These are phyloP conservation scores for Protea cynaroides DNA, from an alignment of 164 flowering plant species.

Conservation along the genomic window DNA sequence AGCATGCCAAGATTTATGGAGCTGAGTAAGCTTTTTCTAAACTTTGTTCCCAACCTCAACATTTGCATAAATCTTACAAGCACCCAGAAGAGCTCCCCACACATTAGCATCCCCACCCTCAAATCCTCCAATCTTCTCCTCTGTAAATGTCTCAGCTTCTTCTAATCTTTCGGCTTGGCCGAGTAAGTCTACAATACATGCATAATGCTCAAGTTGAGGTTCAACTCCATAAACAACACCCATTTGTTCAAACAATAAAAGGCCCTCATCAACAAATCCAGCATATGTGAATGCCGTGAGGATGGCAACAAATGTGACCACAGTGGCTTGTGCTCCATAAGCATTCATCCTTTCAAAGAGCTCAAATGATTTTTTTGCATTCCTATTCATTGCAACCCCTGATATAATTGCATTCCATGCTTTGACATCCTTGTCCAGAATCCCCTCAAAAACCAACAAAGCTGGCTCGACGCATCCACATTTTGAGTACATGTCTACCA, in stretches of 20 bases:
- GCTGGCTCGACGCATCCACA: slow-evolving; percentile 53
- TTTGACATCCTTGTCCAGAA: slow-evolving; percentile 38
- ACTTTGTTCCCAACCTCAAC: slow-evolving; percentile 44
- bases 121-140: no score
- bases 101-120: slow-evolving; percentile 48
- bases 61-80: slow-evolving; percentile 48
- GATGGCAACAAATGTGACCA: no score
- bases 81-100: slow-evolving; percentile 62
- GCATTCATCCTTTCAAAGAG: slow-evolving; percentile 41
- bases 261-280: no score
- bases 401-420: no score
- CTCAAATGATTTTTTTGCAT: slow-evolving; percentile 38
- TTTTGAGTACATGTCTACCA: slow-evolving; percentile 63
- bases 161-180: no score
- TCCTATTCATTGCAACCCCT: slow-evolving; percentile 50
- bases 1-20: no score
- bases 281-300: no score
- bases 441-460: slow-evolving; percentile 44
- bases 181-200: no score
- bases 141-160: no score
- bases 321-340: slow-evolving; percentile 41
- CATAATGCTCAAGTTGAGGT: no score
- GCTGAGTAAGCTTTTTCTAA: slow-evolving; percentile 40
- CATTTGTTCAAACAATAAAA: no score
- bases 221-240: no score